phyloP scores from a whole-genome alignment of 352 stramenopile genomes.

The Phytopythium vexans region DNA sequence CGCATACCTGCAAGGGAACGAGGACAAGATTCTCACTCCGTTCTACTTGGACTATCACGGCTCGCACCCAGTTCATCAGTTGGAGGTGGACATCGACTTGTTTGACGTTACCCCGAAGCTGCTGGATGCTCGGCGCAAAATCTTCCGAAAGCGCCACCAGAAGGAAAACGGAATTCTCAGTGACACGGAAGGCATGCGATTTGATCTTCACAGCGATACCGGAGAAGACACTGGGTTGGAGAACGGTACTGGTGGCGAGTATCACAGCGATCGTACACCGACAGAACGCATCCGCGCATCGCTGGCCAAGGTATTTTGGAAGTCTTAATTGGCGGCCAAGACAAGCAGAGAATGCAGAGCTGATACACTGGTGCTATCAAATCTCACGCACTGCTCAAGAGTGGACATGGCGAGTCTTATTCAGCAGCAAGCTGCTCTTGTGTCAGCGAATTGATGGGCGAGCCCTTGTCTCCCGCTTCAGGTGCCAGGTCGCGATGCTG shows the following conservation, averaged over 20 bases:
- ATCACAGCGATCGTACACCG: constrained; percentile 33
- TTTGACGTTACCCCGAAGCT: constrained; percentile 59
- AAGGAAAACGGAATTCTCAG: constrained; percentile 21
- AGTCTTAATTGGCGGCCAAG: constrained; percentile 8
- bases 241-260: constrained; percentile 27
- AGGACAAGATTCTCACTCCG: constrained; percentile 32
- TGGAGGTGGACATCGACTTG: constrained; percentile 58
- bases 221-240: constrained; percentile 41
- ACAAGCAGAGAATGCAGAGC: background rate
- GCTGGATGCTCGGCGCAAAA: constrained; percentile 45
- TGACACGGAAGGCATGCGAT: constrained; percentile 17
- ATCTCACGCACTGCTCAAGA: too few relatives aligned
- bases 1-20: constrained; percentile 38
- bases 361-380: background rate
- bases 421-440: too few relatives aligned
- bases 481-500: constrained; percentile 6
- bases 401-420: too few relatives aligned
- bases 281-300: constrained; percentile 33
- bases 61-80: constrained; percentile 34
- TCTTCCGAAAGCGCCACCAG: constrained; percentile 42
- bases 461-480: too few relatives aligned
- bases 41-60: constrained; percentile 54
- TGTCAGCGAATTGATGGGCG: too few relatives aligned
- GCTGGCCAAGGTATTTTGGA: constrained; percentile 33
- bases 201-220: constrained; percentile 10